Base-by-base conservation (phyloP, 495 filamentous ascomycete species). In the Lineolata rhizophorae region DNA sequence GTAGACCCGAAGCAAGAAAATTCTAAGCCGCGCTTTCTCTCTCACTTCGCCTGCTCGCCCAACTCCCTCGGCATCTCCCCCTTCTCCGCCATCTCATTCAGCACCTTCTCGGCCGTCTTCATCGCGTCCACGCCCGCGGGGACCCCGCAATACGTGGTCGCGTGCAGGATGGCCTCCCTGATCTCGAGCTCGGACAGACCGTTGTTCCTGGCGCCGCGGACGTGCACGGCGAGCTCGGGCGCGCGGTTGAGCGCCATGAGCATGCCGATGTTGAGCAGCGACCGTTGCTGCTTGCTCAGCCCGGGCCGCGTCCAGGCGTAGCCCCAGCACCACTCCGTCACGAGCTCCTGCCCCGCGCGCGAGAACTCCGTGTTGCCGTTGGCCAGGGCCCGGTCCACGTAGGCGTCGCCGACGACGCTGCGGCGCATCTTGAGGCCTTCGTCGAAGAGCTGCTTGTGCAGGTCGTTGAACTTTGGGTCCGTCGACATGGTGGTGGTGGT, bases 101-200 rank as follows among this genome's bases (percentile, higher is more conserved):
- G 37, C 24, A 37, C 46, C 36, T 34, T 48, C 35, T 42, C 46
- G 2, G 48, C 46, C 20, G 47, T 44, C 22, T 39, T 42, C 30
- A 51, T 60, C 3, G 52, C 65, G 32, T 71, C 61, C 27, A 67
- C 50, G n/a, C 62, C 63, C 6, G 64, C 63, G 6, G 66, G 66
- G 13, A 64, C 48, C 9, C 65, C 65, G 40, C 62, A 65, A 42
- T 69, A 70, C 15, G 52, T 55, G 3, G 57, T 56, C 13, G 57
- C 57, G 34, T 70, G 61, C 24, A 65, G 34, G 9, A 66, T 42
- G 11, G 57, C 55, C 51, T 69, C 65, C 13, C 59, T 36, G 25
- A 72, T 63, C 45, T 72, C 65, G 17, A 58, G 20, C 35, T 62
- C 59, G 1, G 48, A 54, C 12, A 62, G 40, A 3, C 65, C 64